Evolutionary conservation across 257 asterid genomes (phyloP).

Genomic region (Penstemon eatonii): DNA sequence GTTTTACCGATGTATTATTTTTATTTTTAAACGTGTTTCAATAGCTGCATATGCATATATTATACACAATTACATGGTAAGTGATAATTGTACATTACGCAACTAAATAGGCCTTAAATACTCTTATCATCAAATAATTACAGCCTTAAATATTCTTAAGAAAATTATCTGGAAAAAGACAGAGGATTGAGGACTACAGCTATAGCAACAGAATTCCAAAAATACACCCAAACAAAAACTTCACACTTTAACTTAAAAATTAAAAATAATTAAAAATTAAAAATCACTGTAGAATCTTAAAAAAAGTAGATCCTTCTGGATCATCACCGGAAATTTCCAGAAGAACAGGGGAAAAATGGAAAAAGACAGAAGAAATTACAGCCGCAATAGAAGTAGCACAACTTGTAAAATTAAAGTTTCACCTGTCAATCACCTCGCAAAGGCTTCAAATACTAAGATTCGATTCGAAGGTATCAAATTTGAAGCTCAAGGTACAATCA

Average conservation of each 20-base stretch:
- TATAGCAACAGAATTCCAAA: too few relatives aligned
- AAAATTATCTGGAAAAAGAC: too few relatives aligned
- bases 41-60: too few relatives aligned
- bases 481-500: slow-evolving; percentile 16
- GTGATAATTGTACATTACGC: too few relatives aligned
- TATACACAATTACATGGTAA: too few relatives aligned
- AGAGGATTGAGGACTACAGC: too few relatives aligned
- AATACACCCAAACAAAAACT: too few relatives aligned
- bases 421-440: slow-evolving; percentile 1
- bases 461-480: not conserved
- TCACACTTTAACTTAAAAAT: not conserved
- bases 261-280: slow-evolving; percentile 16
- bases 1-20: too few relatives aligned
- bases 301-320: slow-evolving; percentile 20
- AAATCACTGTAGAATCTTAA: not conserved
- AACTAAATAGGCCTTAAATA: too few relatives aligned
- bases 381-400: not conserved
- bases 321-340: not conserved
- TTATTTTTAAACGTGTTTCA: too few relatives aligned
- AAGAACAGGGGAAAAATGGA: not conserved
- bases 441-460: slow-evolving; percentile 13
- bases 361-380: not conserved
- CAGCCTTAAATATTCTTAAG: too few relatives aligned
- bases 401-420: not conserved
- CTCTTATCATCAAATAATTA: too few relatives aligned